Evolutionary conservation across 106 monocot species (phyloP).

Genomic region (Posidonia australis): DNA sequence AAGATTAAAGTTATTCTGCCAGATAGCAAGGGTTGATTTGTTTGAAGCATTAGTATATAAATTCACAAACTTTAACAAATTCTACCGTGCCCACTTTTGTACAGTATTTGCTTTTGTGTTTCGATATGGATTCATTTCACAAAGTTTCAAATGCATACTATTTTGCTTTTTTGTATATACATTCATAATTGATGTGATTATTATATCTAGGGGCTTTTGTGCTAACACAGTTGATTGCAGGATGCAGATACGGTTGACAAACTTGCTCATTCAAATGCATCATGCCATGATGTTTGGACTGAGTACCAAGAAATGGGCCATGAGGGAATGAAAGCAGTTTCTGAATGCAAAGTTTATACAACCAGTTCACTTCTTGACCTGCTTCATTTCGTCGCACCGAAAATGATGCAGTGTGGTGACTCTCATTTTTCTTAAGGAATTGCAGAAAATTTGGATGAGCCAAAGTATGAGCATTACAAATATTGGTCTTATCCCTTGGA

Average conservation of each 20-base stretch:
- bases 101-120: no score
- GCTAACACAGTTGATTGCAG: conserved; percentile 24
- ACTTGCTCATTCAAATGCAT: conserved; percentile 53
- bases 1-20: no score
- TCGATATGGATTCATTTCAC: no score
- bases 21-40: no score
- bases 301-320: conserved; percentile 90
- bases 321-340: conserved; percentile 81
- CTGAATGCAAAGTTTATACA: conserved; percentile 82
- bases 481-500: conserved; percentile 99
- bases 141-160: no score
- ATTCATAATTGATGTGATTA: not conserved
- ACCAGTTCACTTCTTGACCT: conserved; percentile 66
- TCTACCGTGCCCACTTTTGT: no score
- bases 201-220: not conserved
- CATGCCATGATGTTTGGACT: conserved; percentile 83
- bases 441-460: conserved; percentile 92
- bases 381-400: conserved; percentile 94
- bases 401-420: conserved; percentile 92
- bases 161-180: no score
- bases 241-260: conserved; percentile 64
- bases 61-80: no score
- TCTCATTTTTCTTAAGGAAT: conserved; percentile 95
- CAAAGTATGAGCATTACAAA: conserved; percentile 79
- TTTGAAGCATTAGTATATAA: no score